Evolutionary conservation across 2,329 filamentous ascomycete species (phyloP), one percentile per base, ranked within the genome.

Genomic region (Phialocephala subalpina): DNA sequence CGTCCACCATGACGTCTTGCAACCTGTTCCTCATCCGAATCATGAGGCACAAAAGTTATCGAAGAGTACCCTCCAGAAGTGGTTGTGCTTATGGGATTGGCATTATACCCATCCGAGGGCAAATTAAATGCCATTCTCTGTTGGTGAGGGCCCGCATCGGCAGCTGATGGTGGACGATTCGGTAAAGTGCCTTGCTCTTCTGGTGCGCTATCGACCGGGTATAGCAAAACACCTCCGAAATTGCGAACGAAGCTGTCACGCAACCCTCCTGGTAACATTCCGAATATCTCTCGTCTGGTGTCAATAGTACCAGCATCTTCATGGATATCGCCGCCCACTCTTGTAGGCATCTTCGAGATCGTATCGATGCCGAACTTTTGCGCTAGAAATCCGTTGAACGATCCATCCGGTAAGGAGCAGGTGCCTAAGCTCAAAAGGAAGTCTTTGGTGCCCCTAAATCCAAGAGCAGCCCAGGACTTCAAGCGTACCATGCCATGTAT

Each of bases 301-400:
- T n/a, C n/a, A n/a, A n/a, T n/a, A n/a, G n/a, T n/a, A n/a, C n/a
- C n/a, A n/a, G n/a, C n/a, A n/a, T n/a, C n/a, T n/a, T n/a, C n/a
- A n/a, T 22, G 3, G 18, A 8, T 11, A 3, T 14, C 22, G 5
- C 27, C 49, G 2, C 18, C 27, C 29, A 25, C 11, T 33, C 25
- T 33, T 29, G 49, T 3, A 5, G 25, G 4, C 14, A 45, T 36
- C 35, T 38, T 65, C 22, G 57, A 45, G 27, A 71, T 33, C n/a
- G 36, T 58, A 18, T 68, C 64, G 3, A 68, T 22, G 7, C 64
- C 69, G 60, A 58, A 70, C 35, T 53, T 69, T 27, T 71, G 71
- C 14, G 60, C 49, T 38, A 71, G 69, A 45, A 73, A 73, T 2
- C 69, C 71, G 56, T 71, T 73, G 60, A 69, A 73, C 6, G 58